These are phyloP conservation scores for Boletus pseudo-olivaceus DNA, from an alignment of 768 basidiomycete species.

Conservation along the genomic window DNA sequence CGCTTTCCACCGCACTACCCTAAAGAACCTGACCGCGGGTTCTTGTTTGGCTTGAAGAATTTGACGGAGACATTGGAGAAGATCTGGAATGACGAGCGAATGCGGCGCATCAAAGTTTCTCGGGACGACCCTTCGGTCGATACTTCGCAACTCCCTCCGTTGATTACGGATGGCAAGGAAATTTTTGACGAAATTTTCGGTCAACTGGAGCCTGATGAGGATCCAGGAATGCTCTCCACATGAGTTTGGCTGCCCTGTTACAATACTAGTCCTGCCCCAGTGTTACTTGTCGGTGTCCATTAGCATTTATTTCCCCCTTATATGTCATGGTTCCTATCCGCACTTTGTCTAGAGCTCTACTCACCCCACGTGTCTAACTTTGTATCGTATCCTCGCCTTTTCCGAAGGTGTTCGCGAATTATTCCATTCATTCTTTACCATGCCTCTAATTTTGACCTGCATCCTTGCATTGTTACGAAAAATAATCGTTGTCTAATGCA, in stretches of 20 bases:
- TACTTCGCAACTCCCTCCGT: constrained; percentile 54
- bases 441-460: neutral
- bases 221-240: constrained; percentile 75
- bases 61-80: constrained; percentile 71
- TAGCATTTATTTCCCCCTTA: neutral
- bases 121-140: constrained; percentile 52
- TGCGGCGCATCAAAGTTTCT: constrained; percentile 59
- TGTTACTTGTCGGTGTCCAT: neutral
- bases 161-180: constrained; percentile 71
- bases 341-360: constrained; percentile 11
- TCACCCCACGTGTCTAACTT: constrained; percentile 1
- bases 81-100: constrained; percentile 86
- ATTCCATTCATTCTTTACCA: neutral
- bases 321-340: neutral
- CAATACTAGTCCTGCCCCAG: neutral
- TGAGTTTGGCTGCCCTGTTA: constrained; percentile 28
- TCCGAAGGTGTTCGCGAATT: neutral
- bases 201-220: constrained; percentile 46
- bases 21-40: constrained; percentile 88
- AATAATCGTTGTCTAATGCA: constrained; percentile 5
- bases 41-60: constrained; percentile 85
- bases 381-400: constrained; percentile 10
- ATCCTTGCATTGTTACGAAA: constrained; percentile 6
- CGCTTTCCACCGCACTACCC: constrained; percentile 93
- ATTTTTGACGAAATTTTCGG: constrained; percentile 76